phyloP scores from a whole-genome alignment of 192 early-diverging fungal genomes.

The Backusella australiensis region DNA sequence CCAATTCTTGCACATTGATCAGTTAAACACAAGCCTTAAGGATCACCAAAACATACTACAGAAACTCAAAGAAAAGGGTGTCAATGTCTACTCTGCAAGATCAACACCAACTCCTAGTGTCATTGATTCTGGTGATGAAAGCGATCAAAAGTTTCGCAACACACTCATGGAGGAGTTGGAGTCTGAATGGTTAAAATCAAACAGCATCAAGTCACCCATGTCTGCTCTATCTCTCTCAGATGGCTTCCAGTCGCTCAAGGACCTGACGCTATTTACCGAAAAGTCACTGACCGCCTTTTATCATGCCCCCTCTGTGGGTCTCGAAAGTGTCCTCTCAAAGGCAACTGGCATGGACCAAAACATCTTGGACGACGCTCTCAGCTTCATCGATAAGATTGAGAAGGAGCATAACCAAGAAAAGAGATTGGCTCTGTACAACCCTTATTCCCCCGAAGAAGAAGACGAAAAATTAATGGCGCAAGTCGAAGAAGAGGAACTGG shows the following conservation, averaged over 20 bases:
- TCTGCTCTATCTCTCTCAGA: neutral
- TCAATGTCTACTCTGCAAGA: slow-evolving; percentile 11
- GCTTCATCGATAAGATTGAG: slow-evolving; percentile 13
- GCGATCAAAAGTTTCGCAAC: neutral
- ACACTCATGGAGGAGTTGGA: slow-evolving; percentile 53
- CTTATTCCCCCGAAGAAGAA: neutral
- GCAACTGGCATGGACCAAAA: slow-evolving; percentile 12
- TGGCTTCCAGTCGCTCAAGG: neutral
- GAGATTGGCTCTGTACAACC: neutral
- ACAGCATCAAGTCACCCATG: neutral
- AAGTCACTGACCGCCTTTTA: slow-evolving; percentile 24
- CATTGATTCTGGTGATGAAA: neutral
- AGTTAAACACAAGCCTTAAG: slow-evolving; percentile 36
- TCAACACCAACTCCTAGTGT: slow-evolving; percentile 26
- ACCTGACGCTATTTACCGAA: slow-evolving; percentile 17
- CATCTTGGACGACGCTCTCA: slow-evolving; percentile 21
- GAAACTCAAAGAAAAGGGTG: slow-evolving; percentile 21
- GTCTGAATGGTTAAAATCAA: slow-evolving; percentile 44
- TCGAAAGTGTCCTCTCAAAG: slow-evolving; percentile 16
- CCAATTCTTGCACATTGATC: slow-evolving; percentile 31
- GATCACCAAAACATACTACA: slow-evolving; percentile 40
- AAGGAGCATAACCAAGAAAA: slow-evolving; percentile 9
- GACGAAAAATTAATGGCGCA: neutral
- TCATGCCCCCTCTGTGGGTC: slow-evolving; percentile 8
- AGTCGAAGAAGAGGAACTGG: neutral